Conservation (phyloP, 2,329 filamentous ascomycete species). For the Microsporum canis region DNA sequence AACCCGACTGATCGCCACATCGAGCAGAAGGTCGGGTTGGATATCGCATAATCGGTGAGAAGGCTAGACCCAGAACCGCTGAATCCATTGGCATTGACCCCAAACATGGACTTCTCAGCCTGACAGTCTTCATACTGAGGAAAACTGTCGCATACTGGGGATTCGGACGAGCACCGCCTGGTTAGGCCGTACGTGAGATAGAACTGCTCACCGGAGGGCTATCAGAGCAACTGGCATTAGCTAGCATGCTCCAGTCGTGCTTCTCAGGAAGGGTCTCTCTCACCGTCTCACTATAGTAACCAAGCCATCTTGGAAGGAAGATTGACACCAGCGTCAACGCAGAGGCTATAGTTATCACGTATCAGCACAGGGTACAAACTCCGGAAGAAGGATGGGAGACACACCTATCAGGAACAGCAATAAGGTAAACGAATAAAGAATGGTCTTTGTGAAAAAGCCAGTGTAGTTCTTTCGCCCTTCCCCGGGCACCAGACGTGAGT, state of each 20-base stretch:
- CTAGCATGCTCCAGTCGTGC: neutral
- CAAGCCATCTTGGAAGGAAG: conserved; percentile 39
- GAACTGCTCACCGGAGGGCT: conserved; percentile 35
- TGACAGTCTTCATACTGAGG: conserved; percentile 57
- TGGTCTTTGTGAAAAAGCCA: conserved; percentile 39
- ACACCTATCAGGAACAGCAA: conserved; percentile 35
- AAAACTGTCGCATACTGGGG: conserved; percentile 46
- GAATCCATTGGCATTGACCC: conserved; percentile 34
- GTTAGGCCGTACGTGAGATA: conserved; percentile 67
- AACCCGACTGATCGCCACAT: conserved; percentile 87
- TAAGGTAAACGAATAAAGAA: conserved; percentile 37
- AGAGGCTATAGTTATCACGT: conserved; percentile 25
- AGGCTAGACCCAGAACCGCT: neutral
- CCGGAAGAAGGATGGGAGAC: conserved; percentile 9
- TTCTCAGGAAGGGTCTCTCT: conserved; percentile 4
- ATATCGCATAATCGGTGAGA: neutral
- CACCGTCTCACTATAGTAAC: conserved; percentile 37
- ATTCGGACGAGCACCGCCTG: conserved; percentile 62
- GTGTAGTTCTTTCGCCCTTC: conserved; percentile 37
- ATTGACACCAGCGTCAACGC: conserved; percentile 38
- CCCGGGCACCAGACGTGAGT: conserved; percentile 34
- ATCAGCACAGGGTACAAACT: neutral
- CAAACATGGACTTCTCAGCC: neutral
- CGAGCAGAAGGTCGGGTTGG: conserved; percentile 56
- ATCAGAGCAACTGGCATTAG: neutral